Conservation (phyloP, 352 stramenopile genomes). For the Blastocystis sp. region DNA sequence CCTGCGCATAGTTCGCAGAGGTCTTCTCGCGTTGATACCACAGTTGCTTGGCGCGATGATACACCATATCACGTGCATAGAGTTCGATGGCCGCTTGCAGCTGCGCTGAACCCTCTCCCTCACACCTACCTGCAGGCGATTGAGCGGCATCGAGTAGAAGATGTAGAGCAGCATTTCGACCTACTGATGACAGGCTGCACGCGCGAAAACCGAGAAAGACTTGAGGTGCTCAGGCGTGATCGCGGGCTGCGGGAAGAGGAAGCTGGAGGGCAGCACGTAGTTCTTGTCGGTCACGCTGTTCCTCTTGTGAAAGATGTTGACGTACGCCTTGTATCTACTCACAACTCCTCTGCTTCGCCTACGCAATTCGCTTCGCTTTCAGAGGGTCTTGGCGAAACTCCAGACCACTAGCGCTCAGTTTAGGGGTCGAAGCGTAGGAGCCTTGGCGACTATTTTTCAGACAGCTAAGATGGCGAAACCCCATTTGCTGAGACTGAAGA, state of each 20-base stretch:
- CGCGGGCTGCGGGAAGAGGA: not conserved
- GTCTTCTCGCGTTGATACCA: slow-evolving; percentile 35
- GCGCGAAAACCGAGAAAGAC: not conserved
- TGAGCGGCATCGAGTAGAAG: not conserved
- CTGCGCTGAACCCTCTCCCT: not conserved
- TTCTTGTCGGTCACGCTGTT: not conserved
- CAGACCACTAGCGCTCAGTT: not conserved
- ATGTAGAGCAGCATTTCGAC: slow-evolving; percentile 13
- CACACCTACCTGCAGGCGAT: not conserved
- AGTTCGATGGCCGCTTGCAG: not conserved
- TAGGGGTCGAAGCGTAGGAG: not conserved
- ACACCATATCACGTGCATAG: slow-evolving; percentile 24
- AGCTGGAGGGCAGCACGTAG: slow-evolving; percentile 26
- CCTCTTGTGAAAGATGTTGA: not conserved
- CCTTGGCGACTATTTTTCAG: not conserved
- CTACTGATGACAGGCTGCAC: not conserved
- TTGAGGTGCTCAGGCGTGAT: not conserved
- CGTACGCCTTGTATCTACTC: slow-evolving; percentile 1
- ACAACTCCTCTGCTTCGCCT: not conserved
- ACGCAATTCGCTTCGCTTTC: not conserved
- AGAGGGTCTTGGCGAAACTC: not conserved
- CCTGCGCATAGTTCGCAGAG: not conserved
- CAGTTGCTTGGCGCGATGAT: not conserved
- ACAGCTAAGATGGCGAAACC: not conserved
- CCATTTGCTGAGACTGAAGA: not conserved